Evolutionary conservation across 2,329 filamentous ascomycete genomes (phyloP), one percentile per base, ranked within the genome.

Genomic region (Cordyceps cateniannulata): DNA sequence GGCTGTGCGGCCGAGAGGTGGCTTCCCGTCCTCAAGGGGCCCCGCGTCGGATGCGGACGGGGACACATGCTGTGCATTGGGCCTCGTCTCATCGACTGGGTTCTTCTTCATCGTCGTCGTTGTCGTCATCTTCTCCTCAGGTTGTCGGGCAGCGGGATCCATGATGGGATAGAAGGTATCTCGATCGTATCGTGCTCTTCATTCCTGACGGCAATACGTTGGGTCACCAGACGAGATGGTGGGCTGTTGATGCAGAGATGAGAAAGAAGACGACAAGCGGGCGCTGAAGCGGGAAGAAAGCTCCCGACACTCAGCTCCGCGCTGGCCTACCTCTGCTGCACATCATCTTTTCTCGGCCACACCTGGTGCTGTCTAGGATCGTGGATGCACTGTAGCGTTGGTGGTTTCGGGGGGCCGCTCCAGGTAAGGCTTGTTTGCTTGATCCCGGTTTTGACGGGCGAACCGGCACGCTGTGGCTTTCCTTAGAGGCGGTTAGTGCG

Each of bases 401-500:
- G 27, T 47, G 9, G 5, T 38, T n/a, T n/a, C n/a, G n/a, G n/a
- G 27, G 27, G 4, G 27, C 27, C 32, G 32, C 32, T 35, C 32
- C 32, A 35, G 27, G 27, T 29, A 29, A 29, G 32, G 10, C 12
- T 10, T 45, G 25, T 22, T 51, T 47, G 47, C 32, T 44, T 35
- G 45, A 44, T 51, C 47, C 48, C 32, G 56, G n/a, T 45, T 40
- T 20, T 18, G 22, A 27, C 22, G 55, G 55, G 45, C 18, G 27
- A 20, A 32, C 8, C 18, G 22, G 55, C 54, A 57, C 42, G 22
- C 45, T 50, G 38, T 60, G 57, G 57, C 57, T 60, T 52, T n/a
- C 10, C 32, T 12, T 35, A 35, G 32, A 35, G 32, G 32, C 57
- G 12, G 38, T 59, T 53, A 59, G 56, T 52, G 56, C 56, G 5